These are phyloP conservation scores for Penicillium riverlandense DNA, from an alignment of 495 filamentous ascomycete genomes.

Conservation along the genomic window DNA sequence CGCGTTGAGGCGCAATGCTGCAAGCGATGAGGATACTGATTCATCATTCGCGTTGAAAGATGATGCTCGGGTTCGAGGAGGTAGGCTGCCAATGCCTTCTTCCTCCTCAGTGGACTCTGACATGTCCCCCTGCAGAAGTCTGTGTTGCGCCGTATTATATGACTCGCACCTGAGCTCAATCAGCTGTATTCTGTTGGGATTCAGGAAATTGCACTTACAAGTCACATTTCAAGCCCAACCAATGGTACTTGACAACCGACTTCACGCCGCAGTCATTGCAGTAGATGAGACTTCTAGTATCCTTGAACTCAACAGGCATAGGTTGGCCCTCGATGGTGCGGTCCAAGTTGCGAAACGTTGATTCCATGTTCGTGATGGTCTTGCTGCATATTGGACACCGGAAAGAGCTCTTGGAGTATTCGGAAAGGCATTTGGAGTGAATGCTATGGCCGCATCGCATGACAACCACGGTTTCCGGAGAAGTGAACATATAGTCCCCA, in stretches of 20 bases:
- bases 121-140: slow-evolving; percentile 44
- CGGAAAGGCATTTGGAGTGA: slow-evolving; percentile 76
- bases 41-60: slow-evolving; percentile 20
- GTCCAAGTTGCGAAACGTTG: slow-evolving; percentile 84
- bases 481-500: slow-evolving; percentile 96
- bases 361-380: slow-evolving; percentile 93
- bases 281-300: slow-evolving; percentile 72
- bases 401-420: slow-evolving; percentile 81
- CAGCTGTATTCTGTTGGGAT: slow-evolving; percentile 3
- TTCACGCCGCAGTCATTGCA: slow-evolving; percentile 95
- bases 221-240: slow-evolving; percentile 86
- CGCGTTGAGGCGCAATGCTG: slow-evolving; percentile 24
- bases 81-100: slow-evolving; percentile 4
- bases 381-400: slow-evolving; percentile 92
- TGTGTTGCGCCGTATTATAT: slow-evolving; percentile 75
- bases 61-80: slow-evolving; percentile 21
- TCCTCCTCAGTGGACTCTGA: slow-evolving; percentile 19
- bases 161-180: slow-evolving; percentile 53
- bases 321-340: slow-evolving; percentile 79
- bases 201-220: slow-evolving; percentile 36
- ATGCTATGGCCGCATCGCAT: slow-evolving; percentile 97
- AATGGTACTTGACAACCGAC: slow-evolving; percentile 81
- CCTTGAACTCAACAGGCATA: slow-evolving; percentile 78
- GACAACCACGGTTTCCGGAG: slow-evolving; percentile 78
- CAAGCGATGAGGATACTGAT: slow-evolving; percentile 13